Conservation (phyloP, 306 rosid species). For the Malus orientalis region DNA sequence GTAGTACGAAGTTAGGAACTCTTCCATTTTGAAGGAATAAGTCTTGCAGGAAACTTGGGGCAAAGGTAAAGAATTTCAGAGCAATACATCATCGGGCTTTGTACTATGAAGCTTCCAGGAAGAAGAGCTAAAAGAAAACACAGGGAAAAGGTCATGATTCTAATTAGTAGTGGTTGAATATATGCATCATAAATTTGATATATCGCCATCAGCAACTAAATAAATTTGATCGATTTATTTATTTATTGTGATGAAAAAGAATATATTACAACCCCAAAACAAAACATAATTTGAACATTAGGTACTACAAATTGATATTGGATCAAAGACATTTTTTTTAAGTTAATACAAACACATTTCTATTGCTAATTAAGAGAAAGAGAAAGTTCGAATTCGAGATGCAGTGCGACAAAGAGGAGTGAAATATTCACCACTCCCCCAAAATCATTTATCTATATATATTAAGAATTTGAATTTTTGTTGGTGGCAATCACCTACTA, state of each 20-base stretch:
- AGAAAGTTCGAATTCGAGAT: too few species aligned
- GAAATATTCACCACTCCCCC: background rate
- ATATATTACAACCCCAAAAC: background rate
- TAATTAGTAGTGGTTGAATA: background rate
- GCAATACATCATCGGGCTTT: background rate
- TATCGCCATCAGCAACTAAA: background rate
- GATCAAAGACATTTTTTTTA: background rate
- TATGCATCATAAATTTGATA: background rate
- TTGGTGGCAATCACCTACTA: background rate
- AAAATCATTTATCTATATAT: too few species aligned
- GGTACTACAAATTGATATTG: background rate
- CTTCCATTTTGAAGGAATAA: background rate
- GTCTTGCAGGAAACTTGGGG: background rate
- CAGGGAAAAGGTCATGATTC: too few species aligned
- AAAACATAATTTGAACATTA: background rate
- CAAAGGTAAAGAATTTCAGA: background rate
- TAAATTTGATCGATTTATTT: too few species aligned
- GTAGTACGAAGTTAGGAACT: background rate
- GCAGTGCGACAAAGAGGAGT: background rate
- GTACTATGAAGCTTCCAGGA: conserved; percentile 6
- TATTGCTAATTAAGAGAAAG: too few species aligned
- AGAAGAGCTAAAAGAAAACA: background rate
- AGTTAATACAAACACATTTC: too few species aligned
- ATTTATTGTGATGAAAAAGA: background rate
- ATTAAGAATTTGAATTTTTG: too few species aligned